These are phyloP conservation scores for Pythium apleroticum DNA, from an alignment of 352 stramenopile species.

Conservation along the genomic window DNA sequence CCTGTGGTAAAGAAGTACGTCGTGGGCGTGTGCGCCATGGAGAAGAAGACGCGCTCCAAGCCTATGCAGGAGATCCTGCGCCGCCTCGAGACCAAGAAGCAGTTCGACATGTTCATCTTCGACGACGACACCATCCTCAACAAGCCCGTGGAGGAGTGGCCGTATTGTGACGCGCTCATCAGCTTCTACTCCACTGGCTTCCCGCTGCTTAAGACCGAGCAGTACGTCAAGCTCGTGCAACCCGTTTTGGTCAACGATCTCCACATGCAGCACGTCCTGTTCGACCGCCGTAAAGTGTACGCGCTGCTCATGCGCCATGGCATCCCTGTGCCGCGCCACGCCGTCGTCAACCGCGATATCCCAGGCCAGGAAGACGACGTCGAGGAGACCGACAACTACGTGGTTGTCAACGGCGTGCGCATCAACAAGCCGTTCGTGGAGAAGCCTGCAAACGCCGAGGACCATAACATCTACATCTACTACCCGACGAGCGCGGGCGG, in stretches of 20 bases:
- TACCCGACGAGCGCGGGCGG: conserved; percentile 97
- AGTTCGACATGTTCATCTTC: conserved; percentile 98
- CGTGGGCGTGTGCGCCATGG: conserved; percentile 98
- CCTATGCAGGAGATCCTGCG: conserved; percentile 97
- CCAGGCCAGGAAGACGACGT: conserved; percentile 69
- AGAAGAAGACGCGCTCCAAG: conserved; percentile 98
- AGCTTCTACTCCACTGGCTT: conserved; percentile 99
- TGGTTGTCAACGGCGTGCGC: conserved; percentile 92
- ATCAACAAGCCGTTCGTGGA: conserved; percentile 99
- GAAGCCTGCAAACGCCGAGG: conserved; percentile 98
- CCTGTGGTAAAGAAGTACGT: conserved; percentile 57
- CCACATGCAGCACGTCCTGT: conserved; percentile 94
- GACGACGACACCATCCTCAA: conserved; percentile 96
- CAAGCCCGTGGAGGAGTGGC: conserved; percentile 93
- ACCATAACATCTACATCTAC: conserved; percentile 99
- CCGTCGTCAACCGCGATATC: conserved; percentile 94
- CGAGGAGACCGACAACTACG: conserved; percentile 82
- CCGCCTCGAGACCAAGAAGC: conserved; percentile 88
- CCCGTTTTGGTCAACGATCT: conserved; percentile 99
- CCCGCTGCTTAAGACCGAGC: conserved; percentile 95
- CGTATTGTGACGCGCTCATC: conserved; percentile 97
- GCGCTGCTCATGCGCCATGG: conserved; percentile 92
- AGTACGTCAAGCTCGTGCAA: conserved; percentile 95
- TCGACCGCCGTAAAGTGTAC: conserved; percentile 96
- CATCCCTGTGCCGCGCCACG: conserved; percentile 96